Conservation (phyloP, 148 eudicot genomes). For the Cornus controversa region DNA sequence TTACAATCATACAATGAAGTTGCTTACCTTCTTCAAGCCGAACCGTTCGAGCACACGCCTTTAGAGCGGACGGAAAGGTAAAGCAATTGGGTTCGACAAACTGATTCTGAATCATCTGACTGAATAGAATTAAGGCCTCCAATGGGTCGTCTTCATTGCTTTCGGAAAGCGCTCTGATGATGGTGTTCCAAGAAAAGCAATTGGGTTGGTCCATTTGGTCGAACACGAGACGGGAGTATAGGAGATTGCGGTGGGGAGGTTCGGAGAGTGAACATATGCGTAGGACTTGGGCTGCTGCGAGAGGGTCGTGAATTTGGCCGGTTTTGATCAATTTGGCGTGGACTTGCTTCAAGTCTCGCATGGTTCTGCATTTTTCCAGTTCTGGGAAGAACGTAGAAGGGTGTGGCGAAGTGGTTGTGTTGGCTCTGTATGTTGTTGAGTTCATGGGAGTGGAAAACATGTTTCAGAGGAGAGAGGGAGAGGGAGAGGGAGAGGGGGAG, state of each 20-base stretch:
- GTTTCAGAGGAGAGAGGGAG: constrained; percentile 1
- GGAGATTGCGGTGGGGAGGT: constrained; percentile 24
- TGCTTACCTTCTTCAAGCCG: constrained; percentile 35
- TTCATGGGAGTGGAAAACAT: constrained; percentile 11
- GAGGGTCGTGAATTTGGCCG: constrained; percentile 54
- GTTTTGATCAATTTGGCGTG: constrained; percentile 64
- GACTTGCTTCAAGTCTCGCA: constrained; percentile 41
- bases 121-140: constrained; percentile 25
- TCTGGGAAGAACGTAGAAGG: constrained; percentile 29
- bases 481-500: too few relatives aligned
- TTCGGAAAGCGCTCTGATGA: constrained; percentile 43
- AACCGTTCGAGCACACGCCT: constrained; percentile 41
- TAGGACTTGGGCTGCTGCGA: constrained; percentile 44
- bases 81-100: constrained; percentile 41
- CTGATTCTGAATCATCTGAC: constrained; percentile 22
- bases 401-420: not conserved
- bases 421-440: constrained; percentile 8
- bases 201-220: constrained; percentile 30
- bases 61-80: constrained; percentile 60
- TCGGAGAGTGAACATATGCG: constrained; percentile 39
- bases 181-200: constrained; percentile 50
- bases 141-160: constrained; percentile 25
- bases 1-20: constrained; percentile 39
- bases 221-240: constrained; percentile 33
- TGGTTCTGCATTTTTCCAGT: constrained; percentile 40